Evolutionary conservation across 1,284 basidiomycete genomes (phyloP).

Genomic region (Athelia psychrophila): DNA sequence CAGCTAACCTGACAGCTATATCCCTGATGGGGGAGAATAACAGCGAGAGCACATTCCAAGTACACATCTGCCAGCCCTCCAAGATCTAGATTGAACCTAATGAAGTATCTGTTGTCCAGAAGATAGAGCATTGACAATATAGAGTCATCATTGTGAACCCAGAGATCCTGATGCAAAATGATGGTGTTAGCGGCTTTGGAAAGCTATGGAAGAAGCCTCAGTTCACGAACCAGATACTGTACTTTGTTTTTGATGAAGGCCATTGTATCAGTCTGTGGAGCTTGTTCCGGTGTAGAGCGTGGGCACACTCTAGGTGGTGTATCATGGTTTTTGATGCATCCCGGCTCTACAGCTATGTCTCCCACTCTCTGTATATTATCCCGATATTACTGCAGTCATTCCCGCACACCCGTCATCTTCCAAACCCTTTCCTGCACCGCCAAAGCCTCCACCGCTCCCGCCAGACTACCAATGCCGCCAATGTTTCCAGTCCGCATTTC

Average conservation of each 20-base stretch:
- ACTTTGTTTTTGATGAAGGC: constrained; percentile 10
- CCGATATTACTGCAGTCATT: no score
- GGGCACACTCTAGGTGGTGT: no score
- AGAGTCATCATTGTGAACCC: constrained; percentile 7
- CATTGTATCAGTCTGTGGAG: constrained; percentile 14
- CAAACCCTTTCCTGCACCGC: no score
- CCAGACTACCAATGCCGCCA: no score
- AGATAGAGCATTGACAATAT: constrained; percentile 1
- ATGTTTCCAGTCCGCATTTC: no score
- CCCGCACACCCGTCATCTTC: no score
- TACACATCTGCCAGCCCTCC: not conserved
- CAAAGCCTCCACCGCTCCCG: no score
- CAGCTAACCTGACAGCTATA: constrained; percentile 2
- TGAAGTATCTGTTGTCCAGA: constrained; percentile 1
- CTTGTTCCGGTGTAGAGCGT: constrained; percentile 8
- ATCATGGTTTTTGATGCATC: no score
- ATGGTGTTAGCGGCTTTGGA: constrained; percentile 3
- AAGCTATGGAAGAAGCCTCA: constrained; percentile 5
- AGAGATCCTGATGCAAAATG: constrained; percentile 5
- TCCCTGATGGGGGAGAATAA: constrained; percentile 6
- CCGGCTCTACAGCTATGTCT: no score
- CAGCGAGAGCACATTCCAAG: constrained; percentile 8
- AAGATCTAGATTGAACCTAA: no score
- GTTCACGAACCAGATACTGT: constrained; percentile 1
- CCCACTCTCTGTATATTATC: no score